These are phyloP conservation scores for Drechmeria coniospora DNA, from an alignment of 2,329 filamentous ascomycete genomes.

Conservation along the genomic window DNA sequence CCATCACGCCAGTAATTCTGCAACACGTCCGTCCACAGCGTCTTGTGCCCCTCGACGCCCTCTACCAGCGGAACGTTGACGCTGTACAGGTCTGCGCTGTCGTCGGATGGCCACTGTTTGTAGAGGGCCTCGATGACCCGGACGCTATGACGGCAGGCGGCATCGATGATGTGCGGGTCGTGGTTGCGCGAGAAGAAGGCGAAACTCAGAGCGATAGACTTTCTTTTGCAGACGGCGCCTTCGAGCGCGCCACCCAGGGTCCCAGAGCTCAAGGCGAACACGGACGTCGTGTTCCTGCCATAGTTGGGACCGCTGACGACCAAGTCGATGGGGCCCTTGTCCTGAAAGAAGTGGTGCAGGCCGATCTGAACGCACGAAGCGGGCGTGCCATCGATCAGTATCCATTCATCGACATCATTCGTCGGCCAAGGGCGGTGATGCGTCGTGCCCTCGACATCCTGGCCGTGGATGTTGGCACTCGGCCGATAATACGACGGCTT, in stretches of 20 bases:
- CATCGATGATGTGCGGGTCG: constrained; percentile 65
- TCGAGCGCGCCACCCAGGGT: constrained; percentile 67
- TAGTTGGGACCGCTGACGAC: constrained; percentile 74
- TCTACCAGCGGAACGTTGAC: constrained; percentile 81
- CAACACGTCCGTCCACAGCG: constrained; percentile 72
- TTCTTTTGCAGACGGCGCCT: constrained; percentile 53
- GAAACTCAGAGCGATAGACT: constrained; percentile 71
- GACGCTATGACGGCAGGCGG: constrained; percentile 59
- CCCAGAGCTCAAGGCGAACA: constrained; percentile 64
- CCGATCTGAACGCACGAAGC: constrained; percentile 73
- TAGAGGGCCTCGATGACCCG: constrained; percentile 66
- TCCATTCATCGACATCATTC: constrained; percentile 56
- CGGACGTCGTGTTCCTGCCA: constrained; percentile 65
- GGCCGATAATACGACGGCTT: constrained; percentile 72
- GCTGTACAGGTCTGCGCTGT: constrained; percentile 66
- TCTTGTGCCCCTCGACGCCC: constrained; percentile 53
- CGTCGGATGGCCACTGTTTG: constrained; percentile 53
- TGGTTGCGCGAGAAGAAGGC: constrained; percentile 82
- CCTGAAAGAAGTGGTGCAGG: constrained; percentile 62
- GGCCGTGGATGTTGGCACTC: constrained; percentile 23
- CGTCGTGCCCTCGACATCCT: constrained; percentile 44
- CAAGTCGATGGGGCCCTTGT: constrained; percentile 56
- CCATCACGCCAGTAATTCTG: constrained; percentile 83
- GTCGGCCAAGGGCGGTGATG: constrained; percentile 41
- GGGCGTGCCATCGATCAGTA: constrained; percentile 67